These are phyloP conservation scores for Citrus mangshanensis DNA, from an alignment of 345 rosid genomes.

Conservation along the genomic window DNA sequence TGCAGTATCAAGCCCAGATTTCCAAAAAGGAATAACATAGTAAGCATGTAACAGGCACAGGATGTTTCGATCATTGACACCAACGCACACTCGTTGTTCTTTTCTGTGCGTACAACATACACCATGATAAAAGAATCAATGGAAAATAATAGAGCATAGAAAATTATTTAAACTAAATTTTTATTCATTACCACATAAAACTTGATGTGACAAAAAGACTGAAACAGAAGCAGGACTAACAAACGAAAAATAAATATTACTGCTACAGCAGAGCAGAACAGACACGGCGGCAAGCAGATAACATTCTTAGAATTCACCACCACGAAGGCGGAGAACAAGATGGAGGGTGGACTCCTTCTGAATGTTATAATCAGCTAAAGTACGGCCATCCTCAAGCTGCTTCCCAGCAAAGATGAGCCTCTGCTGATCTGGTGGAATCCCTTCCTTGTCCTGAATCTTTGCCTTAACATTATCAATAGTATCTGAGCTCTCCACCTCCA, in stretches of 20 bases:
- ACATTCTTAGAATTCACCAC: background rate
- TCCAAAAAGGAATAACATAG: too few species aligned
- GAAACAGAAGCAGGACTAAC: background rate
- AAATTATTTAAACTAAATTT: too few species aligned
- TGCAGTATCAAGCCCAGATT: too few species aligned
- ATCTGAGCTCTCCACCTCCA: constrained; percentile 2
- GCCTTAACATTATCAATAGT: background rate
- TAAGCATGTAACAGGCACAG: too few species aligned
- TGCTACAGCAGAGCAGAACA: background rate
- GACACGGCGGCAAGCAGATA: background rate
- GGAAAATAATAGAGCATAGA: background rate
- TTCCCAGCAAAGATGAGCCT: too few species aligned
- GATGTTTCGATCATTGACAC: too few species aligned
- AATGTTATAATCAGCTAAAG: too few species aligned
- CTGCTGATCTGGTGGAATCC: background rate
- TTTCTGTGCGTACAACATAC: too few species aligned
- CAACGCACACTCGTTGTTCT: too few species aligned
- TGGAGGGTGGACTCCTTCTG: too few species aligned
- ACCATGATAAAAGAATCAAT: too few species aligned
- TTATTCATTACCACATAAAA: background rate
- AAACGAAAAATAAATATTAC: background rate
- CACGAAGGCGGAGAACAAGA: background rate
- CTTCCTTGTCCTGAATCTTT: background rate
- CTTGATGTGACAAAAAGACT: background rate
- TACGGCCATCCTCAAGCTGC: too few species aligned